These are phyloP conservation scores for Polygonum aviculare DNA, from an alignment of 148 eudicot species.

Conservation along the genomic window DNA sequence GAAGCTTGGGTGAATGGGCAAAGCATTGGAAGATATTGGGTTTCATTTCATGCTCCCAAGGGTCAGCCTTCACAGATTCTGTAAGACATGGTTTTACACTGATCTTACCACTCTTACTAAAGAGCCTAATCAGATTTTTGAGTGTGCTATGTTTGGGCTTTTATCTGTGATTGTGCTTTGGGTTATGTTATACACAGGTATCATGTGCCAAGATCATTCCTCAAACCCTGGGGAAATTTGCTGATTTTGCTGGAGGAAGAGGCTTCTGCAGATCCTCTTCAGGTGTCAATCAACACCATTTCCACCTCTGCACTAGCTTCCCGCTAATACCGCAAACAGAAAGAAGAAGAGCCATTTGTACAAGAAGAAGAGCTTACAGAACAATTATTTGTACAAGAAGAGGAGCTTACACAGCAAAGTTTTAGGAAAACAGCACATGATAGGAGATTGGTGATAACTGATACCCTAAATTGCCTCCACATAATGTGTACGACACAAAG, in stretches of 20 bases:
- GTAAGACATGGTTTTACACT: slow-evolving; percentile 17
- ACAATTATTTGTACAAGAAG: background rate
- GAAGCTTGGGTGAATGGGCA: slow-evolving; percentile 61
- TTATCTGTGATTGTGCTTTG: background rate
- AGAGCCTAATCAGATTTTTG: no score
- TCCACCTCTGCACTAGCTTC: slow-evolving; percentile 13
- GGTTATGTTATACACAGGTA: slow-evolving; percentile 27
- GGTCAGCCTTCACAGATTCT: slow-evolving; percentile 44
- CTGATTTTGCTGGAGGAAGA: slow-evolving; percentile 57
- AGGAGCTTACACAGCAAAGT: background rate
- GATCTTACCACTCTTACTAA: background rate
- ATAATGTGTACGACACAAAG: background rate
- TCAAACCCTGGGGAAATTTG: slow-evolving; percentile 35
- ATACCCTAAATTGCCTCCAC: background rate
- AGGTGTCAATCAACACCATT: slow-evolving; percentile 27
- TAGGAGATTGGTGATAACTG: background rate
- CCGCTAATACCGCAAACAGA: background rate
- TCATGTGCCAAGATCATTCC: slow-evolving; percentile 59
- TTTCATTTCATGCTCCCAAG: slow-evolving; percentile 33
- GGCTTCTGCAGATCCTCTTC: slow-evolving; percentile 29
- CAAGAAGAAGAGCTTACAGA: background rate
- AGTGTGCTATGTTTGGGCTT: no score
- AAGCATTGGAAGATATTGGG: slow-evolving; percentile 61
- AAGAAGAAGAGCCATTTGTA: background rate
- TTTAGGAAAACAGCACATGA: background rate